Base-by-base conservation (phyloP, 1,284 basidiomycete genomes). In the Phylloboletellus chloephorus region DNA sequence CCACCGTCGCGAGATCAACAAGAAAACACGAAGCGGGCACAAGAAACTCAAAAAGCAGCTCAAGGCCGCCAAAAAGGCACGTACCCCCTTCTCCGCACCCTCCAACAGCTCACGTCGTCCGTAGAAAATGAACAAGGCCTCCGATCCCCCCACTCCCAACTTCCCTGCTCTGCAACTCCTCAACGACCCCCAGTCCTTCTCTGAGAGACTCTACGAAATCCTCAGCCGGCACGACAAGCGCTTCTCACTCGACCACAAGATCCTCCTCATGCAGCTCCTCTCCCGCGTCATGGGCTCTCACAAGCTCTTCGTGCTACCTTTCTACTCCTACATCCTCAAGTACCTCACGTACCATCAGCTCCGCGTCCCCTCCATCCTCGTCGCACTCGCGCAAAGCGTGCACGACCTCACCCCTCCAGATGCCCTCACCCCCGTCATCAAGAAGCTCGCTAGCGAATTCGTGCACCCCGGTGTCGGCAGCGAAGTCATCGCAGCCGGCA, bases 391-490 rank as follows among this genome's bases (percentile, higher is more conserved):
- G 12, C 92, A 98, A 63, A 94, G 91, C 11, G 89, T 95, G 2
- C 96, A 99, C 64, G 89, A 94, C 35, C 77, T 96, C 41, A 97
- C 94, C 0, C 95, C 94, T 2, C 95, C 96, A 0, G 94, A 98
- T 59, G 88, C 81, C 3, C 72, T 99, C 10, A 83, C 81, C 2
- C 95, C 96, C 3, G 85, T 95, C 31, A 72, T 99, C 37, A 78
- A 80, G 44, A 99, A 98, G 67, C 69, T 99, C 40, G 90, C 94
- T 0, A 82, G 89, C 54, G 92, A 97, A 58, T 99, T 99, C 54
- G 88, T 99, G 3, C 95, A 98, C 64, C 95, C 95, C 0, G 96
- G 96, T 47, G 96, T 98, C 4, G 90, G 91, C 3, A 78, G 83
- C 48, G 94, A 98, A 64, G 93, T 98, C 53, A 88, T 98, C 43